These are phyloP conservation scores for Gossypium raimondii DNA, from an alignment of 345 rosid species.

Conservation along the genomic window DNA sequence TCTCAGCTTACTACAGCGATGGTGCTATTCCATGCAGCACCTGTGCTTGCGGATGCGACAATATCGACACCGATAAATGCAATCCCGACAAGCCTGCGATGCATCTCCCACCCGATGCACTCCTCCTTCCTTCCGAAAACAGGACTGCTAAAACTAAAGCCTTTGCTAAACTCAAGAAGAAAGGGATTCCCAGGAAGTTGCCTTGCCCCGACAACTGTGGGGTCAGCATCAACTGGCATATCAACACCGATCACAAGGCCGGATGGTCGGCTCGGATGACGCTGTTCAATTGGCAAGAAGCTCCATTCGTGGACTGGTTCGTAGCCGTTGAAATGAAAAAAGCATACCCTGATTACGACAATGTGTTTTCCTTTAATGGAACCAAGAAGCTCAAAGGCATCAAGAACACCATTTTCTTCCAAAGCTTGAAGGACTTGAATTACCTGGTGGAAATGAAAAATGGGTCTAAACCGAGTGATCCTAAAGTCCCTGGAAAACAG, in stretches of 20 bases:
- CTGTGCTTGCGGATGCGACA: constrained; percentile 83
- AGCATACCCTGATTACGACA: constrained; percentile 59
- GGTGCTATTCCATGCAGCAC: constrained; percentile 82
- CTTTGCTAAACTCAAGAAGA: constrained; percentile 47
- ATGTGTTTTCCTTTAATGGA: constrained; percentile 78
- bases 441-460: constrained; percentile 56
- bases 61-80: constrained; percentile 42
- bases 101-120: constrained; percentile 76
- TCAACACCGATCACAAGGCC: constrained; percentile 53
- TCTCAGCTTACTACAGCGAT: constrained; percentile 79
- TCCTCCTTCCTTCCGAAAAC: constrained; percentile 70
- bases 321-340: constrained; percentile 56
- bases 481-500: constrained; percentile 79
- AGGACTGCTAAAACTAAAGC: constrained; percentile 66
- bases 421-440: constrained; percentile 65
- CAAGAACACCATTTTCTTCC: constrained; percentile 60
- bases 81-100: constrained; percentile 43
- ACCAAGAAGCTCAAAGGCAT: constrained; percentile 37
- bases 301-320: constrained; percentile 68
- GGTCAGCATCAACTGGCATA: constrained; percentile 89
- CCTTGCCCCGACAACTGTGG: constrained; percentile 98
- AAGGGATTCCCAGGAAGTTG: constrained; percentile 41
- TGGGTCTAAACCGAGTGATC: constrained; percentile 46
- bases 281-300: constrained; percentile 70
- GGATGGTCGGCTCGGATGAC: constrained; percentile 91